Evolutionary conservation across 1,139 yeast genomes (phyloP), one percentile per base, ranked within the genome.

Genomic region (Yamadazyma spencermartinsiae): DNA sequence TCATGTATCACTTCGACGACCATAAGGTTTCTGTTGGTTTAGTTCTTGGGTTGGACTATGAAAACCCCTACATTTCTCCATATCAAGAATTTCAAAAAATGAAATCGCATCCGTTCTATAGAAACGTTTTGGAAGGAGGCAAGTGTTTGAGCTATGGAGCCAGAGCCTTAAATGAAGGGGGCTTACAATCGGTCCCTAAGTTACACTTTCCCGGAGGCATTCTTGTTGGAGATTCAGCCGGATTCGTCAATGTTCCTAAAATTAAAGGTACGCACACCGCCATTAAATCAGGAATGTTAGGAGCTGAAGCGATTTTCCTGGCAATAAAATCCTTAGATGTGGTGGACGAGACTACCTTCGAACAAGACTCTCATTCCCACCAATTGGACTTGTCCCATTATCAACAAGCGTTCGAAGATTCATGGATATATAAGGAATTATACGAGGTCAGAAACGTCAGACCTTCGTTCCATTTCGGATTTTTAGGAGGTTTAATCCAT

Each of bases 211-310:
- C 98, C 5, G 98, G 98, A 39, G 98, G 98, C 39, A 82, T 89
- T 5, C 68, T 92, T 19, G 92, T 92, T 30, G 98, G 98, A 23
- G 94, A 96, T 45, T 70, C 94, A 38, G 98, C 98, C 7, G 98
- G 98, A 1, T 90, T 92, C 60, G 78, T 92, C 75, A 92, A 92
- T 59, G 98, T 92, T 33, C 97, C 98, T 33, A 92, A 92, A 60
- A 86, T 92, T 55, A 92, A 92, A 65, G 98, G 98, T n/a, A 84
- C 97, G 0, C 98, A 92, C 59, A 90, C 97, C 0, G 98, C 98
- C 2, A 86, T 92, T 79, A 92, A 90, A 61, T 76, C 94, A 9
- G 98, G 98, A 26, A 83, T 92, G 74, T 65, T 92, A 21, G 98
- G 98, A 2, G 98, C 98, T 1, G 98, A 92, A 54, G 60, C 77